Conservation (phyloP, 768 basidiomycete species). For the Serendipita vermifera region DNA sequence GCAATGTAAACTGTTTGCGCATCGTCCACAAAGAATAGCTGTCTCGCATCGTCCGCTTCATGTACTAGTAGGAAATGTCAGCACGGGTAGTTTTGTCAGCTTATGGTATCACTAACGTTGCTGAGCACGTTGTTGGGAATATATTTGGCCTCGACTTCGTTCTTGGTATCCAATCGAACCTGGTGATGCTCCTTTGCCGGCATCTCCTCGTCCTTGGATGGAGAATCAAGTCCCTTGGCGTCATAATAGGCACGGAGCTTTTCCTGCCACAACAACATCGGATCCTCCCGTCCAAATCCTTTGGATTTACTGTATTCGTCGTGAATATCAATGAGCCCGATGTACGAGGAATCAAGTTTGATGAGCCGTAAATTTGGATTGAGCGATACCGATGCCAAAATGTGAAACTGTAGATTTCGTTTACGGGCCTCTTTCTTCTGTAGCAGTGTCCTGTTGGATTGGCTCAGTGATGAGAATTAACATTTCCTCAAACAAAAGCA, state of each 20-base stretch:
- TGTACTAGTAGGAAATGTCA: constrained; percentile 46
- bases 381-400: constrained; percentile 46
- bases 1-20: constrained; percentile 90
- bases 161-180: constrained; percentile 71
- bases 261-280: constrained; percentile 73
- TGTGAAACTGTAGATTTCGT: constrained; percentile 82
- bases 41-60: constrained; percentile 71
- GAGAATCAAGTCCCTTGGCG: constrained; percentile 6
- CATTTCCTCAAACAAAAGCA: not conserved
- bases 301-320: constrained; percentile 71
- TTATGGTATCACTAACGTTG: constrained; percentile 41
- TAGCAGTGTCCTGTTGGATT: constrained; percentile 47
- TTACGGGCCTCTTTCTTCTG: constrained; percentile 90
- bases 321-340: constrained; percentile 85
- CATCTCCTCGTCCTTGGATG: constrained; percentile 28
- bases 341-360: constrained; percentile 84
- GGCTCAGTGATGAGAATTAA: constrained; percentile 8
- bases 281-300: constrained; percentile 75
- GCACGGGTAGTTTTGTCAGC: not conserved
- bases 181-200: constrained; percentile 52
- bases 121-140: constrained; percentile 79
- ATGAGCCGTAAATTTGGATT: constrained; percentile 73
- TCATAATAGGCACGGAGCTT: constrained; percentile 51
- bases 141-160: constrained; percentile 78
- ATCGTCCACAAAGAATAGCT: constrained; percentile 89